Evolutionary conservation across 2,329 filamentous ascomycete species (phyloP).

Genomic region (Aspergillus sergii): DNA sequence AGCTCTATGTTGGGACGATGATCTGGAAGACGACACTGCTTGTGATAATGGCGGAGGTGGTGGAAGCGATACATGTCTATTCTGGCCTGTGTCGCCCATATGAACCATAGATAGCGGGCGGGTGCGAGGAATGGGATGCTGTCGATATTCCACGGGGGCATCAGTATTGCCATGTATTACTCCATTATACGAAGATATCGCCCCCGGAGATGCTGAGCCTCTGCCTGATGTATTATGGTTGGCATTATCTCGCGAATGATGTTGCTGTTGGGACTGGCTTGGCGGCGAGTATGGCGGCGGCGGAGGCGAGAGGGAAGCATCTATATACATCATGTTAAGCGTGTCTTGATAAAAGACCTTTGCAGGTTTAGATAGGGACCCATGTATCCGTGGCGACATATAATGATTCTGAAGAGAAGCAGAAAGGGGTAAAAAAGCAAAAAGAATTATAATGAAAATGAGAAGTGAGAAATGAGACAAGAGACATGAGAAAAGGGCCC

Average conservation of each 20-base stretch:
- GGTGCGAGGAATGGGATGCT: slow-evolving; percentile 28
- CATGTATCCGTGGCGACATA: neutral
- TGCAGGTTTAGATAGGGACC: neutral
- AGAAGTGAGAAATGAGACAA: too few relatives aligned
- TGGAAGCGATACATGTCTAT: slow-evolving; percentile 34
- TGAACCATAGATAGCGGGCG: slow-evolving; percentile 39
- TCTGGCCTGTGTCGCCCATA: slow-evolving; percentile 27
- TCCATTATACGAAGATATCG: slow-evolving; percentile 21
- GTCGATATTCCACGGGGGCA: slow-evolving; percentile 26
- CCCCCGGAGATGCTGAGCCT: slow-evolving; percentile 22
- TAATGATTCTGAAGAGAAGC: neutral
- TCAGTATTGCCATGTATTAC: slow-evolving; percentile 22
- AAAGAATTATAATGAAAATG: neutral
- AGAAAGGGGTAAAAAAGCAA: neutral
- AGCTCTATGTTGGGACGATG: slow-evolving; percentile 35
- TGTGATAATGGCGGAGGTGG: slow-evolving; percentile 41
- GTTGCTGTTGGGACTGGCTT: slow-evolving; percentile 25
- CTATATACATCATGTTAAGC: slow-evolving; percentile 21
- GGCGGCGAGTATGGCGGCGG: slow-evolving; percentile 45
- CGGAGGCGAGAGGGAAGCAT: slow-evolving; percentile 36
- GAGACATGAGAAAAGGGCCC: neutral
- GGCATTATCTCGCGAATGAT: slow-evolving; percentile 19
- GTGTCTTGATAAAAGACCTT: neutral
- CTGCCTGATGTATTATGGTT: slow-evolving; percentile 15
- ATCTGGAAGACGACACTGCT: slow-evolving; percentile 31